A percentile compares a stretch with the other conserved stretches of the same genome.
Evolutionary conservation across 495 filamentous ascomycete species (phyloP).

Genomic region (Hypoxylon perforatum): DNA sequence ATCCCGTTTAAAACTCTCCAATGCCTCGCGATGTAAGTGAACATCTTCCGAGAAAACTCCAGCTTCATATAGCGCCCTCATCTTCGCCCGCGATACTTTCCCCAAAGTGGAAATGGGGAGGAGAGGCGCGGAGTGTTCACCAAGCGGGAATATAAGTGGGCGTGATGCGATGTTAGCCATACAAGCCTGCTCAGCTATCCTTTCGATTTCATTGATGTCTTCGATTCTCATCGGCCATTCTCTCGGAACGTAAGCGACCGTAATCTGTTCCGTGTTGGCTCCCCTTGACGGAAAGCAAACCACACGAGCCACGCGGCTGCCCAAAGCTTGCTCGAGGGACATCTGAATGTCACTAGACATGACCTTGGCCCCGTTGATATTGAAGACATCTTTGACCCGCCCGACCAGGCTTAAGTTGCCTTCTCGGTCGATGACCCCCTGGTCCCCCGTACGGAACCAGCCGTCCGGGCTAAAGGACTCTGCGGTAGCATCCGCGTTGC

Average conservation of each 20-base stretch:
- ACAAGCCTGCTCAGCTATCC: slow-evolving; percentile 10
- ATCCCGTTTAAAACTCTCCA: slow-evolving; percentile 19
- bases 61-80: slow-evolving; percentile 47
- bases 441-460: slow-evolving; percentile 77
- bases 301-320: slow-evolving; percentile 35
- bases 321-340: slow-evolving; percentile 54
- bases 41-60: slow-evolving; percentile 46
- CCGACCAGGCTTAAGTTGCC: slow-evolving; percentile 66
- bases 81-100: slow-evolving; percentile 60
- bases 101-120: slow-evolving; percentile 58
- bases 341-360: slow-evolving; percentile 54
- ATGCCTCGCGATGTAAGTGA: slow-evolving; percentile 16
- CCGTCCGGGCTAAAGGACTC: slow-evolving; percentile 69
- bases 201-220: too few species aligned
- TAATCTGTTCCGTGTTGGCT: slow-evolving; percentile 51
- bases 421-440: slow-evolving; percentile 58
- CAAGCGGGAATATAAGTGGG: slow-evolving; percentile 14
- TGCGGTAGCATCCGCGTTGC: slow-evolving; percentile 64
- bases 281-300: slow-evolving; percentile 48
- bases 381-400: slow-evolving; percentile 69
- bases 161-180: slow-evolving; percentile 19
- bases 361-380: slow-evolving; percentile 65
- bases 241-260: slow-evolving; percentile 50
- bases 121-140: slow-evolving; percentile 15
- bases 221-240: slow-evolving; percentile 16